Base-by-base conservation (phyloP, 2,329 filamentous ascomycete genomes). In the Diaporthe ampelina region DNA sequence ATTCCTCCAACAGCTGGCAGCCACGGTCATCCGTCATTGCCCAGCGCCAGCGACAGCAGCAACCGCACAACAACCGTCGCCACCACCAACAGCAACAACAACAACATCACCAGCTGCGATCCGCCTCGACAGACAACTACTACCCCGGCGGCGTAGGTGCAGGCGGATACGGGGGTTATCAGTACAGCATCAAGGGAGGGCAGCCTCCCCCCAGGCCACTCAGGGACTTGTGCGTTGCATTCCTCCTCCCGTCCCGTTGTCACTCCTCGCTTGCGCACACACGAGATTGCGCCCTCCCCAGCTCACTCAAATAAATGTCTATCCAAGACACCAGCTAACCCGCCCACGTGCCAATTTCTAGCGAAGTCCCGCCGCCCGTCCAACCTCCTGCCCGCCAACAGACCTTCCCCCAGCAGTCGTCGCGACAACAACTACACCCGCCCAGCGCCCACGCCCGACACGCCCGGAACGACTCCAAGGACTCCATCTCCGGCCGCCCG, bases 401-500 rank as follows among this genome's bases (percentile, higher is more conserved):
- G 21, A 59, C 50, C 9, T 73, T 50, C 11, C 73, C 48, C 15
- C 70, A 50, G 24, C 52, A 67, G 19, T 56, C 37, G 19, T 48
- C 37, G 13, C 70, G 48, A 29, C 52, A 58, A 24, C 73, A 65
- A 26, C 48, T 72, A 7, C 32, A 54, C 26, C 37, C 29, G 21
- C 73, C 48, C 43, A 73, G 58, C 17, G n/a, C 67, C 4, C 29
- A 61, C 32, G 32, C 43, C 19, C 57, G 70, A 56, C 45, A 54
- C 32, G 32, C 43, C 19, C 57, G 70, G 35, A 35, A 54, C 32
- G 70, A 63, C 3, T 37, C 57, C 21, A 68, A 54, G 54, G 74
- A 74, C 68, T 72, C 72, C 21, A 24, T 68, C 26, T 29, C 52
- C 4, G 74, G 68, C 76, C 87, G 88, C 54, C 87, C 88, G n/a